A percentile compares a stretch with the other conserved stretches of the same genome.
phyloP scores from a whole-genome alignment of 2,329 filamentous ascomycete genomes.

The Monosporascus sp. region DNA sequence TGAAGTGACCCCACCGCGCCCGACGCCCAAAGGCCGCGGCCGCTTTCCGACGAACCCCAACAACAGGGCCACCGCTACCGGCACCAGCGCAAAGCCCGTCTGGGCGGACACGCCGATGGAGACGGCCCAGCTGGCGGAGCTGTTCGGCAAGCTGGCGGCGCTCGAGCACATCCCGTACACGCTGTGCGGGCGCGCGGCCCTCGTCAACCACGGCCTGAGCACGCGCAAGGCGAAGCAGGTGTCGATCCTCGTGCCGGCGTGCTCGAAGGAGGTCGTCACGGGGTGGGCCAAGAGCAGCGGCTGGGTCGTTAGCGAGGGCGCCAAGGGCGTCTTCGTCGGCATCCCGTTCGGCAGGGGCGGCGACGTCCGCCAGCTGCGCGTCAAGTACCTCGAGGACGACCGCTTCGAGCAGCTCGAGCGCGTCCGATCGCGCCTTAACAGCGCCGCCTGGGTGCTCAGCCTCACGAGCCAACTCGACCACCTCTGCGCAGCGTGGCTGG shows the following conservation, averaged over 20 bases:
- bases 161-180: slow-evolving; percentile 41
- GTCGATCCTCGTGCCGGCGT: slow-evolving; percentile 34
- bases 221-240: slow-evolving; percentile 26
- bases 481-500: slow-evolving; percentile 18
- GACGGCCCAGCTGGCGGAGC: slow-evolving; percentile 25
- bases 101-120: slow-evolving; percentile 20
- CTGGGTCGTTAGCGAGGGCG: slow-evolving; percentile 8
- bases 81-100: not conserved
- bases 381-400: slow-evolving; percentile 28
- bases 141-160: slow-evolving; percentile 32
- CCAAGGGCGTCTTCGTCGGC: slow-evolving; percentile 34
- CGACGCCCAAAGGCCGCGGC: not conserved
- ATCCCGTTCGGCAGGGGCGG: slow-evolving; percentile 34
- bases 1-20: not conserved
- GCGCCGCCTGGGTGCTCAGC: slow-evolving; percentile 14
- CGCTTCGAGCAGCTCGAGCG: slow-evolving; percentile 26
- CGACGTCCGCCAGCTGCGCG: slow-evolving; percentile 25
- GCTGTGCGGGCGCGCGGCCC: slow-evolving; percentile 39
- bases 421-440: slow-evolving; percentile 6
- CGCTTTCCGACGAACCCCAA: not conserved
- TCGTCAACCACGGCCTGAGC: slow-evolving; percentile 37
- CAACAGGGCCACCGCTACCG: not conserved
- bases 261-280: slow-evolving; percentile 29
- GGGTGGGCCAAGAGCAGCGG: slow-evolving; percentile 29
- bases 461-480: slow-evolving; percentile 20